Conservation (phyloP, 495 filamentous ascomycete species). For the Penicillium bialowiezense region DNA sequence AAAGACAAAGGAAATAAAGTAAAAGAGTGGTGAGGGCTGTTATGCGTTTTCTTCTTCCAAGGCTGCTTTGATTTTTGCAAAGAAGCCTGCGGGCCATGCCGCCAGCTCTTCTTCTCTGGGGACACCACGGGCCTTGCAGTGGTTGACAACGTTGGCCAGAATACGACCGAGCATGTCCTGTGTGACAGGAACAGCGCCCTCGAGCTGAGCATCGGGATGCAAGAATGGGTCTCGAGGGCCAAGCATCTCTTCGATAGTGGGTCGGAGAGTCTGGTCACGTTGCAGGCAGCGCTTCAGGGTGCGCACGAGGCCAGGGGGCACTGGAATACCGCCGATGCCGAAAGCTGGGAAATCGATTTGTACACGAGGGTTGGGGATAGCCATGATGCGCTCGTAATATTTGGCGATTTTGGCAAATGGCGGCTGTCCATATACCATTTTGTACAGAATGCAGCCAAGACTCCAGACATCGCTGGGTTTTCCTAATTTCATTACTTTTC, state of each 20-base stretch:
- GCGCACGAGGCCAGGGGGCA: slow-evolving; percentile 66
- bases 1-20: slow-evolving; percentile 21
- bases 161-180: slow-evolving; percentile 76
- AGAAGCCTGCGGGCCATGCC: slow-evolving; percentile 67
- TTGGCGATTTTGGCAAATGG: slow-evolving; percentile 91
- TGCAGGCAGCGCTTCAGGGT: slow-evolving; percentile 79
- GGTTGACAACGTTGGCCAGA: slow-evolving; percentile 70
- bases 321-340: slow-evolving; percentile 68
- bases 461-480: slow-evolving; percentile 96
- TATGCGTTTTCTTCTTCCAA: slow-evolving; percentile 50
- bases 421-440: slow-evolving; percentile 92
- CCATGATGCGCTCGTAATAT: slow-evolving; percentile 69
- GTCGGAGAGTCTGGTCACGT: slow-evolving; percentile 72
- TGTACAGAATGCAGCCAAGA: slow-evolving; percentile 92
- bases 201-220: slow-evolving; percentile 64
- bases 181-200: slow-evolving; percentile 67
- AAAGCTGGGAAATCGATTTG: slow-evolving; percentile 74
- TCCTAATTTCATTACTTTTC: slow-evolving; percentile 89
- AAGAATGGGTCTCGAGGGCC: slow-evolving; percentile 72
- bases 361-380: slow-evolving; percentile 86
- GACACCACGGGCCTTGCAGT: slow-evolving; percentile 63
- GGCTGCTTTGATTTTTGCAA: slow-evolving; percentile 60
- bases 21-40: slow-evolving; percentile 15
- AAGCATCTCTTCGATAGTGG: slow-evolving; percentile 75
- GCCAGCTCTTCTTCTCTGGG: slow-evolving; percentile 70